These are phyloP conservation scores for Dysphania ambrosioides DNA, from an alignment of 148 eudicot genomes.

Conservation along the genomic window DNA sequence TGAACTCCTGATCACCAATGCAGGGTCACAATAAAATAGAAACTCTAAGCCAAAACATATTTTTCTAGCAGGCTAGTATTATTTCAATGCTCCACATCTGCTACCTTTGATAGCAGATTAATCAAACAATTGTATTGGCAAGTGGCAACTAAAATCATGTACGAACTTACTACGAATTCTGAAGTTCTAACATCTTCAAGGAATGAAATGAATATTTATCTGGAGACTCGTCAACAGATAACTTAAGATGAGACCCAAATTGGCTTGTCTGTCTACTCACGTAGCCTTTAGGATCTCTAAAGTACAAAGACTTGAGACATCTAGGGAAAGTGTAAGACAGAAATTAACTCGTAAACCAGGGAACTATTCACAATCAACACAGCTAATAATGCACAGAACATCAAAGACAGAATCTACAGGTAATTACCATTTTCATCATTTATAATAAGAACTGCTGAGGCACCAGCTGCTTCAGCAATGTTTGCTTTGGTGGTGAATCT, in stretches of 20 bases:
- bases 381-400: neutral
- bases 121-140: neutral
- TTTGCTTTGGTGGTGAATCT: slow-evolving; percentile 84
- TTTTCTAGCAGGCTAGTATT: neutral
- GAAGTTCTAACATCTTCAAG: neutral
- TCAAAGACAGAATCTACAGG: neutral
- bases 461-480: slow-evolving; percentile 83
- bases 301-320: neutral
- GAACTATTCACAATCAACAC: neutral
- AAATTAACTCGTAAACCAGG: neutral
- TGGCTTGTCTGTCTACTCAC: neutral
- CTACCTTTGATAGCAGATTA: neutral
- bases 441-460: slow-evolving; percentile 76
- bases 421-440: slow-evolving; percentile 69
- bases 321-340: neutral
- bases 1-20: neutral
- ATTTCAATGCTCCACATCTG: neutral
- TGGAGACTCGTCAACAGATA: neutral
- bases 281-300: neutral
- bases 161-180: neutral
- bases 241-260: neutral
- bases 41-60: neutral
- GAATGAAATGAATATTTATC: neutral
- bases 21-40: neutral
- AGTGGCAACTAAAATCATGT: neutral